Evolutionary conservation across 352 stramenopile genomes (phyloP), one percentile per base, ranked within the genome.

Genomic region (Plasmopara halstedii): DNA sequence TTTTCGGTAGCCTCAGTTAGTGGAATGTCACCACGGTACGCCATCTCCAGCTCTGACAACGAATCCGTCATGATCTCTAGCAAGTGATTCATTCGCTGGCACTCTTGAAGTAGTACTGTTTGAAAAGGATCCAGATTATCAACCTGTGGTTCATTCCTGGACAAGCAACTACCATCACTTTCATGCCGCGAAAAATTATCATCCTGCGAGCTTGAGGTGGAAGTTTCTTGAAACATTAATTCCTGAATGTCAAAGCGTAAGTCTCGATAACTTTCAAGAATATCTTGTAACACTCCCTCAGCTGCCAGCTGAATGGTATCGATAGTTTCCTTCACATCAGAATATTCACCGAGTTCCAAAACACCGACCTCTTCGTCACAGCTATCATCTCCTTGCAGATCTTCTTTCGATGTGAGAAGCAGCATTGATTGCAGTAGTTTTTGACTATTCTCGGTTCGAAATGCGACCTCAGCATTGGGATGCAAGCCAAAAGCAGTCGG

Each of bases 391-490:
- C 66, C 65, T 10, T 57, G 44, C 0, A 20, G 19, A 53, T 67
- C 50, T 19, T 80, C 62, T 32, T 83, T 70, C 6, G 53, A 63
- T 10, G 64, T 67, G 11, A 96, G 64, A 6, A 90, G 44, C n/a
- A 96, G 34, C 29, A 96, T 78, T 9, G 80, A 76, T 45, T 76
- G 54, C 31, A 96, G 64, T 17, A 96, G 56, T 7, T 68, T 62
- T 17, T 95, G 80, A 0, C 82, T 85, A 31, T 77, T 70, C 8
- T 88, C 70, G 9, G 87, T 97, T 17, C 85, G 80, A 53, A 97
- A 97, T 14, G 79, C 82, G 11, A 97, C 92, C 53, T 97, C 88
- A 5, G 88, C 85, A 58, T 97, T 97, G n/a, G 89, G 83, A 45
- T 97, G 89, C 33, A 97, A 35, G 0, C 88, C 88, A 68, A 97